Evolutionary conservation across 2,329 filamentous ascomycete species (phyloP).

Genomic region (Blastomyces parvus): DNA sequence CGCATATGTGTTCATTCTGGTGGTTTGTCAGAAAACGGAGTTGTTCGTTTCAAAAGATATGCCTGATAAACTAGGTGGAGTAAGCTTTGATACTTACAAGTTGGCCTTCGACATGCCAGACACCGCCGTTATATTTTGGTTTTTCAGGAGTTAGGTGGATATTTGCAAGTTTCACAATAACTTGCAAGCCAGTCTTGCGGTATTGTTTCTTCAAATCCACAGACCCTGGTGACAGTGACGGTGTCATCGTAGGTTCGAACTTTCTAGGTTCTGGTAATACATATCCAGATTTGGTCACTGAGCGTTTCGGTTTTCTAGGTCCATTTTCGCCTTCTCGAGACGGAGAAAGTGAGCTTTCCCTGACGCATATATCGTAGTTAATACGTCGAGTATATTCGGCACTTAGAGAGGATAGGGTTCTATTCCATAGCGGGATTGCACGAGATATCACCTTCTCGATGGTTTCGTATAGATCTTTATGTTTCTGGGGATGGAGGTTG

Average conservation of each 20-base stretch:
- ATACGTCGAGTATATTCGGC: neutral
- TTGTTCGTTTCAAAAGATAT: neutral
- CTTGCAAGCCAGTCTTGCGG: slow-evolving; percentile 41
- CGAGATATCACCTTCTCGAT: slow-evolving; percentile 27
- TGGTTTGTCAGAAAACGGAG: neutral
- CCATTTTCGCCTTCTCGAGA: slow-evolving; percentile 11
- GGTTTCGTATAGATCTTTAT: slow-evolving; percentile 25
- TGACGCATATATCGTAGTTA: slow-evolving; percentile 11
- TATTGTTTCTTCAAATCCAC: slow-evolving; percentile 25
- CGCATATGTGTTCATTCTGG: slow-evolving; percentile 13
- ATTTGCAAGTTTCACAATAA: slow-evolving; percentile 55
- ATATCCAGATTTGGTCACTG: slow-evolving; percentile 5
- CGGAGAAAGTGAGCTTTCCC: slow-evolving; percentile 15
- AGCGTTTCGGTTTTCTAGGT: slow-evolving; percentile 9
- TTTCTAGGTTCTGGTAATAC: slow-evolving; percentile 10
- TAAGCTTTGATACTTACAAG: slow-evolving; percentile 21
- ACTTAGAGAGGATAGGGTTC: slow-evolving; percentile 18
- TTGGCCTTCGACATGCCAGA: slow-evolving; percentile 43
- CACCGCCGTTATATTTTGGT: slow-evolving; percentile 40
- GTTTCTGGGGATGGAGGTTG: slow-evolving; percentile 30
- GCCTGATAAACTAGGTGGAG: neutral
- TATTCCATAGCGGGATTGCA: slow-evolving; percentile 30
- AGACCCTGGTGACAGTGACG: slow-evolving; percentile 24
- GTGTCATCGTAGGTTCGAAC: slow-evolving; percentile 5
- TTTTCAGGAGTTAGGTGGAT: slow-evolving; percentile 51